A percentile compares a stretch with the other conserved stretches of the same genome.
These are phyloP conservation scores for Marasmius fiardii DNA, from an alignment of 1,284 basidiomycete species.

Conservation along the genomic window DNA sequence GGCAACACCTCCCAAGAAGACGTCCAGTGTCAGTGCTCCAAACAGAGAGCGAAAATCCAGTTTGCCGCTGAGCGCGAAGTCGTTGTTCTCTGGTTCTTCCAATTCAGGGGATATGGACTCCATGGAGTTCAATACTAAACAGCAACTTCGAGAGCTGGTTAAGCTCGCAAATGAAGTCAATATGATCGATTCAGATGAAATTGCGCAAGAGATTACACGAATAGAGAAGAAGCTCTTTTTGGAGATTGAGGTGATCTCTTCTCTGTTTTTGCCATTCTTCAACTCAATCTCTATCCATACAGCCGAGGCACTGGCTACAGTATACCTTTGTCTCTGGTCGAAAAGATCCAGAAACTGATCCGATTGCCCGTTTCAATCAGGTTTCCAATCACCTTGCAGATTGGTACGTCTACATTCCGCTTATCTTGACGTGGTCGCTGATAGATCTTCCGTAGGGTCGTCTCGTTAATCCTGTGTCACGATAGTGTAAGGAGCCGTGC, in stretches of 20 bases:
- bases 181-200: conserved; percentile 51
- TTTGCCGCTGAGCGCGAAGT: conserved; percentile 48
- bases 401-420: conserved; percentile 47
- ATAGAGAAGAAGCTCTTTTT: conserved; percentile 61
- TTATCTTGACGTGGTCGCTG: not conserved
- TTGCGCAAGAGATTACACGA: conserved; percentile 78
- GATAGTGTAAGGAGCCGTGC: conserved; percentile 65
- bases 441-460: conserved; percentile 48
- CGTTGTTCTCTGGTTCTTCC: conserved; percentile 25
- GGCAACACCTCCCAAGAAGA: conserved; percentile 12
- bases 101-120: conserved; percentile 18
- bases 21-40: conserved; percentile 1
- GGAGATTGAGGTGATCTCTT: conserved; percentile 56
- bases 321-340: conserved; percentile 67
- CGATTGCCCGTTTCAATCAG: conserved; percentile 65
- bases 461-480: conserved; percentile 76
- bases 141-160: conserved; percentile 60
- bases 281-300: conserved; percentile 1
- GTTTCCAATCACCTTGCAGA: conserved; percentile 74
- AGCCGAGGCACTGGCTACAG: conserved; percentile 81
- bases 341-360: conserved; percentile 58
- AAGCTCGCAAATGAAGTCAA: conserved; percentile 53
- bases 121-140: conserved; percentile 37
- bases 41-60: conserved; percentile 62
- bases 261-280: not conserved